Evolutionary conservation across 306 rosid species (phyloP), one percentile per base, ranked within the genome.

Genomic region (Cucurbita moschata): DNA sequence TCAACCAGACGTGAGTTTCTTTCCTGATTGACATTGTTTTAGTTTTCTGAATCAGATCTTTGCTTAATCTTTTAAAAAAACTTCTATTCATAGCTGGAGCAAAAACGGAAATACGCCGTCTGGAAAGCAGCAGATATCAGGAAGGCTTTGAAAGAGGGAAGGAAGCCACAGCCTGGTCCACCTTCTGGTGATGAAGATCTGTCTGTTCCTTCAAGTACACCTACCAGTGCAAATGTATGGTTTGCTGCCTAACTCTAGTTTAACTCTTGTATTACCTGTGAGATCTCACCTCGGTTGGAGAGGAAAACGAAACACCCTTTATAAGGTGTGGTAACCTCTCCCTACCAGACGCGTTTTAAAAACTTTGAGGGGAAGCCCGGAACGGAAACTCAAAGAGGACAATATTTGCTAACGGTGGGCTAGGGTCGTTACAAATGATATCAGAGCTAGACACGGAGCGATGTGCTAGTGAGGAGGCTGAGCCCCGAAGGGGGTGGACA

Each of bases 101-200:
- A 95, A 89, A 95, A 95, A 76, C 97, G 90, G 86, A 95, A 95
- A 82, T 95, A 95, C 73, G 96, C 99, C 70, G 93, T 47, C 67
- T 95, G 99, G 99, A 95, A 95, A 89, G 99, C 99, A 72, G 99
- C 96, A 54, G 99, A 95, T 83, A 95, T 95, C 82, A 88, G 99
- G 86, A 95, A 91, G 81, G 97, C 99, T 74, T 49, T 95, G 79
- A 95, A 95, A 88, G 97, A 95, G 84, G 99, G 99, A 81, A 87
- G 96, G 78, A 89, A 76, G 75, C 99, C 99, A 58, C 55, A 10
- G 10, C 85, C 97, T 26, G 99, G 99, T 57, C 96, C 96, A 47
- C 99, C 99, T 72, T 85, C 79, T 72, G 99, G 88, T 58, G 97
- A 89, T 50, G 97, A 91, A 69, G 96, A 95, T 76, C 84, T 95